Evolutionary conservation across 2,329 filamentous ascomycete species (phyloP), one percentile per base, ranked within the genome.

Genomic region (Ophiocordyceps camponoti-rufipedis): DNA sequence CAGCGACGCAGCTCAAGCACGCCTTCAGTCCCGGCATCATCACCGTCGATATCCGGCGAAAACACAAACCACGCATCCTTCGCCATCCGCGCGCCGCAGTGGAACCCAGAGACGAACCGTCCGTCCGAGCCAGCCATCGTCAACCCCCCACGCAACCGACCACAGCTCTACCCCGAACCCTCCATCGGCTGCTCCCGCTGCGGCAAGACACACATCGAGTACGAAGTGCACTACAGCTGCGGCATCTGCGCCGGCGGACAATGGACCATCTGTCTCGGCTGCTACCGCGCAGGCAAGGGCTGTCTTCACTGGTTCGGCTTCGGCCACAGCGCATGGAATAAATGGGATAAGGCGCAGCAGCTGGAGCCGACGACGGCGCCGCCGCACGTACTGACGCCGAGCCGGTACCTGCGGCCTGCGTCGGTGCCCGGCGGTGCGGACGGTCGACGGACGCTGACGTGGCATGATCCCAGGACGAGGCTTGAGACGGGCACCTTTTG

Each of bases 251-350:
- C 74, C 14, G 64, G 70, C 6, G 85, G 85, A 1, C 67, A 75
- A 42, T 94, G 81, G 69, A 82, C 88, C 57, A 67, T 95, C 11
- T 96, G 89, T 56, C 63, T 83, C 2, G 71, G 71, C 50, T 96
- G 89, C 64, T 95, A 93, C 59, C 78, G 85, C 28, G 58, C 67
- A 12, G 80, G 81, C 9, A 75, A 75, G 55, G 88, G 88, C 11
- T 96, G 89, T 58, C 69, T 77, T 16, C 76, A 91, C 57, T 95
- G 87, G 86, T 87, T 81, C 53, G 88, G 89, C 1, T 94, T 95
- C 58, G 85, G 85, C 3, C 71, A 81, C 53, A 72, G 74, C 5
- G 86, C 85, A 0, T 75, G 77, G 64, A 65, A 65, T 42, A 77
- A 73, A 48, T 89, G 82, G 69, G 77, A 83, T 48, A 68, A 68